phyloP scores from a whole-genome alignment of 1,284 basidiomycete genomes.

The Cystobasidiaceae sp. region DNA sequence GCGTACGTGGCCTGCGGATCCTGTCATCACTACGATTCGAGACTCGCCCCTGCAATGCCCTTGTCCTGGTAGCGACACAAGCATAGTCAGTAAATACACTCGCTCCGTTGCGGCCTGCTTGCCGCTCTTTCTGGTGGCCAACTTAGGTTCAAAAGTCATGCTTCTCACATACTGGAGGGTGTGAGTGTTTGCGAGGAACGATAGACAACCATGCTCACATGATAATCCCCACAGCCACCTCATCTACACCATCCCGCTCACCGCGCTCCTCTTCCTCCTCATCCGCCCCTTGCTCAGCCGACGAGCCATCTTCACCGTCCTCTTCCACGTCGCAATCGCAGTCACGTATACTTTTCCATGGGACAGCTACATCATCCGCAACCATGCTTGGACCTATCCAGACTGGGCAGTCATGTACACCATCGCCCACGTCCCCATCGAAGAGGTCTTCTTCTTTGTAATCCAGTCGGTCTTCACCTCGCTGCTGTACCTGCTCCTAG shows the following conservation, averaged over 20 bases:
- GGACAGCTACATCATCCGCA: conserved; percentile 31
- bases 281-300: conserved; percentile 22
- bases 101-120: no score
- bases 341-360: conserved; percentile 30
- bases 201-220: no score
- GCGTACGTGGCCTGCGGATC: no score
- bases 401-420: conserved; percentile 30
- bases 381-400: conserved; percentile 29
- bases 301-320: conserved; percentile 25
- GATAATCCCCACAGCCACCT: conserved; percentile 29
- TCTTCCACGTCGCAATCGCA: conserved; percentile 25
- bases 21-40: no score
- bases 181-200: conserved; percentile 3
- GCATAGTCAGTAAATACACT: no score
- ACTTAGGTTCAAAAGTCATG: conserved; percentile 2
- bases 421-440: conserved; percentile 37
- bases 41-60: no score
- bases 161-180: conserved; percentile 32
- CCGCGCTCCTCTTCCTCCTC: conserved; percentile 14
- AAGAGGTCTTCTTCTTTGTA: conserved; percentile 46
- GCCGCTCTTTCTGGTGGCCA: no score
- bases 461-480: conserved; percentile 45
- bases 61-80: no score
- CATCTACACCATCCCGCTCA: conserved; percentile 27
- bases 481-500: conserved; percentile 39